Evolutionary conservation across 192 early-diverging fungal species (phyloP), one percentile per base, ranked within the genome.

Genomic region (Coemansia asiatica): DNA sequence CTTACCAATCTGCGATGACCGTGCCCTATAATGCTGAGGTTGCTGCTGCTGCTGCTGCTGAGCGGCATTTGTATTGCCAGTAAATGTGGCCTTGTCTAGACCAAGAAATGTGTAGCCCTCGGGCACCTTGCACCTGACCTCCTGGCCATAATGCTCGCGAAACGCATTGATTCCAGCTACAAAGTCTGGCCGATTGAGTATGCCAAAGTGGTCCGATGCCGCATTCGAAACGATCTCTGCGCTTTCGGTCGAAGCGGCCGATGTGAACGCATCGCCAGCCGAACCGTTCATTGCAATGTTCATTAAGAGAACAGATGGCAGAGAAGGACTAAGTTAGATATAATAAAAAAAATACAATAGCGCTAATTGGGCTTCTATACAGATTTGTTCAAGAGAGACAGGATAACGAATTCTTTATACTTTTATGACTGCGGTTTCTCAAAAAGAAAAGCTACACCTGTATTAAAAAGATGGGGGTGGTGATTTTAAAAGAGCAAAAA

Each of bases 91-190:
- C 44, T 64, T 75, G 48, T 75, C 63, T 12, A 57, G 66, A 12
- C 66, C 73, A 4, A 81, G 67, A 47, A 81, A 81, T 29, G 79
- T 72, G 64, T 74, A 75, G n/a, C 79, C 79, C 53, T 81, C 79
- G 26, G 61, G 10, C 10, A 57, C 69, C 62, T 53, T 64, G 49
- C 58, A 59, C 28, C 62, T 58, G 4, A 69, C 66, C 10, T 71
- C 67, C 26, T 56, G 69, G 15, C 79, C 79, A 81, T 67, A 81
- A 69, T 76, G 73, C 61, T 72, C 63, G n/a, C 71, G 63, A 38
- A 81, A 81, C 22, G 38, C 64, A 5, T 69, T 59, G 25, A 81
- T 60, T 6, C 63, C 67, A 6, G 73, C 74, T 6, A 50, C 31
- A 71, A 81, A 75, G 23, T 75, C 70, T 2, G 79, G 64, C 15